Percentiles rank a stretch among this genome's conserved stretches.
Conservation (phyloP, 352 stramenopile species). For the Globisporangium acanthophoron region DNA sequence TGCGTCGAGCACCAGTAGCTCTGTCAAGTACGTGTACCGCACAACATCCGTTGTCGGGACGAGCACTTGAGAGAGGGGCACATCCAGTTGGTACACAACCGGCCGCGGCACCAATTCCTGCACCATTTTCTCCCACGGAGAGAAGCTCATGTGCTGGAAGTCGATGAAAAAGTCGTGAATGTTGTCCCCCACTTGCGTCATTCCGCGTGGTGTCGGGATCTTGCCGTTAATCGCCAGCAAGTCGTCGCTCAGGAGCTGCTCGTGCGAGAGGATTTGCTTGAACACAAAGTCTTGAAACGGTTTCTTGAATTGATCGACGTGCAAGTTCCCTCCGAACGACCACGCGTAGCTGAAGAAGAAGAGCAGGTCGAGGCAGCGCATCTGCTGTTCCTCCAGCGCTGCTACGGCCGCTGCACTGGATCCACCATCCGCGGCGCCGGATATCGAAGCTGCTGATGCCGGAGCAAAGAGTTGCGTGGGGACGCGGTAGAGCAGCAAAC, state of each 20-base stretch:
- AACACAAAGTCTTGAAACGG: constrained; percentile 57
- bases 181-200: constrained; percentile 44
- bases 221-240: constrained; percentile 47
- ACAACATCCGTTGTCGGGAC: constrained; percentile 63
- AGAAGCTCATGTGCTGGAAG: constrained; percentile 56
- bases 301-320: constrained; percentile 24
- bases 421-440: neutral
- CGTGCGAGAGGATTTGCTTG: constrained; percentile 31
- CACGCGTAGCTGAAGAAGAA: constrained; percentile 74
- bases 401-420: constrained; percentile 16
- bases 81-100: constrained; percentile 16
- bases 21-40: constrained; percentile 55
- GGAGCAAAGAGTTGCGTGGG: constrained; percentile 32
- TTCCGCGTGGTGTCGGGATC: constrained; percentile 30
- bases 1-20: constrained; percentile 47
- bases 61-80: constrained; percentile 45
- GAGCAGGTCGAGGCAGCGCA: constrained; percentile 51
- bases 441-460: constrained; percentile 6
- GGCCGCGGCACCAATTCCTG: constrained; percentile 7
- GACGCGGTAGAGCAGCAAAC: constrained; percentile 32
- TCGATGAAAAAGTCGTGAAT: constrained; percentile 70
- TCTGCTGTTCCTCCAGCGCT: constrained; percentile 35
- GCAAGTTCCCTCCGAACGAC: constrained; percentile 63
- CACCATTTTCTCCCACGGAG: constrained; percentile 38
- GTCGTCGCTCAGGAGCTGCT: constrained; percentile 43